Conservation (phyloP, 192 early-diverging fungal species). For the Ambispora gerdemannii region DNA sequence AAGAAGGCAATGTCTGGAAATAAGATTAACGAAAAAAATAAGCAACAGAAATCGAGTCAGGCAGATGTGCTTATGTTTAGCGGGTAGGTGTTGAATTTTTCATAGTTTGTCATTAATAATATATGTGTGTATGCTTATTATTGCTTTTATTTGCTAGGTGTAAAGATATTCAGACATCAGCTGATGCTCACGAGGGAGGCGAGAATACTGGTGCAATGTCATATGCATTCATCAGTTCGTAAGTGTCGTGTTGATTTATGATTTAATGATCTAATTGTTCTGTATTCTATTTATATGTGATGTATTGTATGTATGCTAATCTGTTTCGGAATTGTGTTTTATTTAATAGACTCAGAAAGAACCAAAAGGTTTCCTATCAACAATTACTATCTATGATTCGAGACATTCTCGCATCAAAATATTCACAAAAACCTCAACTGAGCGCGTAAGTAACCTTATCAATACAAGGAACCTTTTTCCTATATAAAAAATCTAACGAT, state of each 20-base stretch:
- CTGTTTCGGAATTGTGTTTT: conserved; percentile 30
- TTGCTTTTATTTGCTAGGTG: conserved; percentile 43
- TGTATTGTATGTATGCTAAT: neutral
- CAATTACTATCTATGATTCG: conserved; percentile 69
- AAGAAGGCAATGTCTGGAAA: conserved; percentile 43
- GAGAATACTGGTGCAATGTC: conserved; percentile 73
- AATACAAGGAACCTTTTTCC: neutral
- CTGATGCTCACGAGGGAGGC: conserved; percentile 64
- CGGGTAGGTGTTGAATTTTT: conserved; percentile 46
- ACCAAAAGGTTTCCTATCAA: conserved; percentile 62
- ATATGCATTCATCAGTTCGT: conserved; percentile 64
- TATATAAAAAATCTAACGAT: neutral
- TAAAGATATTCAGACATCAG: conserved; percentile 81
- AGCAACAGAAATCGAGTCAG: conserved; percentile 42
- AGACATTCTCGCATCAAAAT: conserved; percentile 58
- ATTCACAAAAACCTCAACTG: conserved; percentile 80
- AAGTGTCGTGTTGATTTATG: neutral
- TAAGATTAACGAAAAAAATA: conserved; percentile 24
- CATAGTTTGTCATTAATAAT: neutral
- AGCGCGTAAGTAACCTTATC: conserved; percentile 34
- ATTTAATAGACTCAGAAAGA: conserved; percentile 46
- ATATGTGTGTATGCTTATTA: neutral
- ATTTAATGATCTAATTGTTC: neutral
- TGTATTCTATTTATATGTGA: neutral
- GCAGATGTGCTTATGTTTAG: conserved; percentile 81